Base-by-base conservation (phyloP, 306 rosid species). In the Herpetospermum pedunculosum region DNA sequence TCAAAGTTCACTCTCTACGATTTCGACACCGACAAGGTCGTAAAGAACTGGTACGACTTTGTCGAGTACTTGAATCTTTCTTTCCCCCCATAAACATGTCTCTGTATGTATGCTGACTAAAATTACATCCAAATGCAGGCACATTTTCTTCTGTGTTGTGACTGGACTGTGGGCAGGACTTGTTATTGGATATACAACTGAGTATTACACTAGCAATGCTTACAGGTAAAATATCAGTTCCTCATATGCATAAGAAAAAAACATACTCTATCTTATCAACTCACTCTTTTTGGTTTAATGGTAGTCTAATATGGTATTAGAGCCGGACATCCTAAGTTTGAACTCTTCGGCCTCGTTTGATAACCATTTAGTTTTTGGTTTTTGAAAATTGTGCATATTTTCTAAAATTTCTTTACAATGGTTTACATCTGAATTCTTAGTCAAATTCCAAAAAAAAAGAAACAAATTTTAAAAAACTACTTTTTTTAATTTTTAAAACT, bases 111-210 rank as follows among this genome's bases (percentile, higher is more conserved):
- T 69, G 60, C 73, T 65, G 67, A 29, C 62, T 52, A 65, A 62
- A 52, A 73, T 70, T 10, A 68, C 38, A 64, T 72, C 69, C 19
- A 28, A 43, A 19, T 81, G 81, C 82, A 89, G 95, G 91, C 85
- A 89, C 63, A 85, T 89, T 76, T 89, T 89, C 89, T 87, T 84
- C 74, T 87, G 95, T 71, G 91, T 89, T 52, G 67, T 89, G 59
- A 87, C 81, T 59, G 95, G 95, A 43, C 79, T 87, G 35, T 89
- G 88, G 95, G 89, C 95, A 72, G 95, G 95, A 53, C 95, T 89
- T 83, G 95, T 65, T 58, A 89, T 89, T 75, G 95, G 95, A 28
- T 89, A 89, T 63, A 79, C 81, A 18, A 87, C 91, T 11, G 95
- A 89, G 77, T 89, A 87, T 65, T 89, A 78, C 75, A 89, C 95